Base-by-base conservation (phyloP, 2,329 filamentous ascomycete species). In the Ophiocordyceps polyrhachis-furcata region DNA sequence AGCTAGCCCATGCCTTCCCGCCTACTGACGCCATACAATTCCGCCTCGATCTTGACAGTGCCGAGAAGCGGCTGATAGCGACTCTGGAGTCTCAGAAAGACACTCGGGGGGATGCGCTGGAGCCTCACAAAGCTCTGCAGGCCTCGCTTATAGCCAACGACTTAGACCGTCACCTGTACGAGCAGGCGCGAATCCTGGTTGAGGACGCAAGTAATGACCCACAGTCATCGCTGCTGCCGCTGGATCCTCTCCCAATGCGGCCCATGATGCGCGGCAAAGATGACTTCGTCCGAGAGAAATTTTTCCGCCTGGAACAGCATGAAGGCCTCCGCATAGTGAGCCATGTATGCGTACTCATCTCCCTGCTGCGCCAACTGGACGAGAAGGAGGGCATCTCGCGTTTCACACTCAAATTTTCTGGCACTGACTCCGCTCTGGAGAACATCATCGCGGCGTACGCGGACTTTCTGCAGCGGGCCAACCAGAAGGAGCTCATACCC, bases 401-500 rank as follows among this genome's bases (percentile, higher is more conserved):
- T 44, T 47, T 17, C 23, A 44, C n/a, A 44, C 46, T 19, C 48
- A 48, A 7, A 48, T 49, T 23, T 3, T 42, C 49, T 9, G 53
- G 54, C 19, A 53, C 53, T 45, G 60, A 63, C 31, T 64, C 67
- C 44, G 70, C 70, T 15, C 73, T 79, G 50, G 82, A 93, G 55
- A 85, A 83, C 54, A 76, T 89, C 42, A 68, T 95, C 44, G 77
- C 82, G 1, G 79, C 76, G 4, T 96, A 96, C 58, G 81, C 93
- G 45, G 82, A 83, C 53, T 79, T 83, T 48, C 65, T 98, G 35
- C 77, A 83, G 40, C 70, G 81, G 42, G 74, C 76, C 15, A 76
- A 78, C 31, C 75, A 91, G 45, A 76, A 82, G 47, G 80, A 89
- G 49, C 65, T 91, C 40, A 82, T 94, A 45, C 88, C 91, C 1